Evolutionary conservation across 495 filamentous ascomycete genomes (phyloP), one percentile per base, ranked within the genome.

Genomic region (Aspergillus saccharolyticus): DNA sequence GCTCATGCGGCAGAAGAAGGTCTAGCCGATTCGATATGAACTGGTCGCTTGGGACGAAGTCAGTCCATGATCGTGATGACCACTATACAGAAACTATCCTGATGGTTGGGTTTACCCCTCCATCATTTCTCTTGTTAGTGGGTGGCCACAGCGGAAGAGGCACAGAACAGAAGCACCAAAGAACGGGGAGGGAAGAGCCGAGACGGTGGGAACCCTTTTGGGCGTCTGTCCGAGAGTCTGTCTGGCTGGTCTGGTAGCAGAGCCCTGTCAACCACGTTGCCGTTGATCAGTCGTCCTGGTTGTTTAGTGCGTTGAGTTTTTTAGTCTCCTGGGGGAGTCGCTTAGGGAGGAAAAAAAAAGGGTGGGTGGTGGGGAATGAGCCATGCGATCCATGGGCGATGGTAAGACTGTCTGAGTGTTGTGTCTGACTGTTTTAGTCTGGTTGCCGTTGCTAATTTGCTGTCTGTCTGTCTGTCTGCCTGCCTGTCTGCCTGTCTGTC

Each of bases 181-280:
- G 33, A 39, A 39, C 7, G 12, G 12, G 10, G 8, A 21, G 48
- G 53, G 58, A 58, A 57, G 53, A 44, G 61, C 52, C 57, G 45
- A 39, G 33, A 55, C n/a, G 51, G 45, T 48, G 57, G 57, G 50
- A 57, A 44, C 18, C 28, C 46, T 24, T 52, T 55, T 63, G 56
- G 56, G 22, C 43, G 54, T 46, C 42, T 46, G n/a, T n/a, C n/a
- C n/a, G n/a, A n/a, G n/a, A n/a, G n/a, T n/a, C n/a, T n/a, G n/a
- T n/a, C n/a, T n/a, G n/a, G n/a, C n/a, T n/a, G 20, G 53, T 28
- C 19, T 59, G 53, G 61, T 19, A 33, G 49, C n/a, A 21, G 53
- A 66, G 61, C 66, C 66, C 66, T 69, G 66, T 69, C 66, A 69
- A 69, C 66, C 66, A 69, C 66, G 66, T 69, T 69, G 66, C 57